phyloP scores from a whole-genome alignment of 1,284 basidiomycete species.

The Marasmius fiardii region DNA sequence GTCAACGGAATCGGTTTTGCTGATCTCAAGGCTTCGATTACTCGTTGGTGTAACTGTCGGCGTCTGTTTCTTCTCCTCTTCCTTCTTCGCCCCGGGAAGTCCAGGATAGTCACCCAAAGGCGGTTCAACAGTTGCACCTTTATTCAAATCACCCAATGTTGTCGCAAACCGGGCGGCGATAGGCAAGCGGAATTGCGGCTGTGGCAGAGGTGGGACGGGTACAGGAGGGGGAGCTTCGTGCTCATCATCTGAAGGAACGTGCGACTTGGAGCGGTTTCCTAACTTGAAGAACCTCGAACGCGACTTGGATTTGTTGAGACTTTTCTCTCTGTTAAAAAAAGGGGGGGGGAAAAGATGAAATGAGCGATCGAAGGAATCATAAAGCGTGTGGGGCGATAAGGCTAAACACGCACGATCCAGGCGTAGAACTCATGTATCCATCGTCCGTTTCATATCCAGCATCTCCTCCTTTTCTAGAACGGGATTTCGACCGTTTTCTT shows the following conservation, averaged over 20 bases:
- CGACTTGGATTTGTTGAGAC: slow-evolving; percentile 16
- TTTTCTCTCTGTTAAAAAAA: background rate
- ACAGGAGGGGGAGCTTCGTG: slow-evolving; percentile 18
- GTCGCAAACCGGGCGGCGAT: slow-evolving; percentile 52
- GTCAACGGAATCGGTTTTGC: background rate
- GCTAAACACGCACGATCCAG: slow-evolving; percentile 4
- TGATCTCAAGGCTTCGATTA: background rate
- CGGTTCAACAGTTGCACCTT: slow-evolving; percentile 8
- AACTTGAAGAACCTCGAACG: slow-evolving; percentile 21
- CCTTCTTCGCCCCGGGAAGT: background rate
- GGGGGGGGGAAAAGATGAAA: too few species aligned
- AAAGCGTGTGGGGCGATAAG: background rate
- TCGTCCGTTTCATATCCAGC: slow-evolving; percentile 36
- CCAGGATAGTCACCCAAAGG: slow-evolving; percentile 5
- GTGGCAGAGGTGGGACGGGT: slow-evolving; percentile 33
- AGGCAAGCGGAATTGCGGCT: slow-evolving; percentile 35
- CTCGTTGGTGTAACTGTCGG: background rate
- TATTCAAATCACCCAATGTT: slow-evolving; percentile 19
- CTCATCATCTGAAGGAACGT: slow-evolving; percentile 7
- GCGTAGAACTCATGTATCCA: slow-evolving; percentile 35
- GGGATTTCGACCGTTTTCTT: slow-evolving; percentile 7
- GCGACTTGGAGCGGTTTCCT: slow-evolving; percentile 21
- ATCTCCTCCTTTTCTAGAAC: slow-evolving; percentile 2
- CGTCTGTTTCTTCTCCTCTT: background rate
- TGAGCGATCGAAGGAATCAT: background rate